phyloP scores from a whole-genome alignment of 192 early-diverging fungal genomes.

The Coemansia brasiliensis region DNA sequence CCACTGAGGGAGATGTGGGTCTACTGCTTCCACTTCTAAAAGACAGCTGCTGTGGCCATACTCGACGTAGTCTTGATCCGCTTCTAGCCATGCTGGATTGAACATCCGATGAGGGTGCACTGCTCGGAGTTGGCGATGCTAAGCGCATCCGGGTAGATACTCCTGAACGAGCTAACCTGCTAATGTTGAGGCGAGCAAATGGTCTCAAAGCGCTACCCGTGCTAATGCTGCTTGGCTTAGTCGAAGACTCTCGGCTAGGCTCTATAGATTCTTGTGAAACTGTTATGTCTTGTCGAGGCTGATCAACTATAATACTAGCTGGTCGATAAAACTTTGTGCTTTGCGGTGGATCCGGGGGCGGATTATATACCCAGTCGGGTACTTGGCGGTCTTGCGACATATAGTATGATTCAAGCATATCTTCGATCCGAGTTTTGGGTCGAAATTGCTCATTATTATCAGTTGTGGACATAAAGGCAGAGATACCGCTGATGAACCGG shows the following conservation, averaged over 20 bases:
- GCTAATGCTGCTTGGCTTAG: slow-evolving; percentile 18
- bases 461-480: slow-evolving; percentile 26
- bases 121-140: no score
- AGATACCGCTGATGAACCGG: slow-evolving; percentile 14
- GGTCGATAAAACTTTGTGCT: not conserved
- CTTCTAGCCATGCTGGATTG: no score
- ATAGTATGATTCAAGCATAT: slow-evolving; percentile 51
- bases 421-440: slow-evolving; percentile 39
- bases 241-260: slow-evolving; percentile 10
- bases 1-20: slow-evolving; percentile 8
- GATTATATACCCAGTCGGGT: slow-evolving; percentile 39
- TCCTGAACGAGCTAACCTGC: slow-evolving; percentile 12
- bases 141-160: no score
- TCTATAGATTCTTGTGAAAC: not conserved
- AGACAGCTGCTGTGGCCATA: not conserved
- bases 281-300: not conserved
- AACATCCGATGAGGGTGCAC: not conserved
- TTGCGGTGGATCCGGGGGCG: slow-evolving; percentile 33
- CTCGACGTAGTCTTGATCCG: not conserved
- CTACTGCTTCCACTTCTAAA: slow-evolving; percentile 10
- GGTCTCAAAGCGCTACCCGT: slow-evolving; percentile 15
- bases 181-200: slow-evolving; percentile 29
- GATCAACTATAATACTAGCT: not conserved
- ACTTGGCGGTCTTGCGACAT: slow-evolving; percentile 31
- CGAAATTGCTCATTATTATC: not conserved